A percentile compares a stretch with the other conserved stretches of the same genome.
phyloP scores from a whole-genome alignment of 75 land plant species.

The Picea sitchensis region DNA sequence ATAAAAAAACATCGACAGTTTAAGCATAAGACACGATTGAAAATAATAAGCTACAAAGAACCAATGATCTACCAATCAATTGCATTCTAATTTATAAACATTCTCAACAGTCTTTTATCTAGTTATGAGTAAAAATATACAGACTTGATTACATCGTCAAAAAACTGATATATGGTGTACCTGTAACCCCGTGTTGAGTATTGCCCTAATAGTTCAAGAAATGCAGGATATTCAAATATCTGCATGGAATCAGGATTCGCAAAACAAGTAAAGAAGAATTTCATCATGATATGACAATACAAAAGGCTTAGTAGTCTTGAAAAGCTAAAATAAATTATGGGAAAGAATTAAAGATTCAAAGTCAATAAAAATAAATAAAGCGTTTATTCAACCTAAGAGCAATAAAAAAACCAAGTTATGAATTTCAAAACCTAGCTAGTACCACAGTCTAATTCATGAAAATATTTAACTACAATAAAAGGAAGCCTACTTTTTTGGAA shows the following conservation, averaged over 20 bases:
- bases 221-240: slow-evolving; percentile 54
- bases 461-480: background rate
- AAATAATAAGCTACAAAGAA: too few relatives aligned
- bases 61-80: too few relatives aligned
- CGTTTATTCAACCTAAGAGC: background rate
- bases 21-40: too few relatives aligned
- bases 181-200: slow-evolving; percentile 70
- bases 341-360: background rate
- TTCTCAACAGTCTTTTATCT: too few relatives aligned
- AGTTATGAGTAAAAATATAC: too few relatives aligned
- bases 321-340: background rate
- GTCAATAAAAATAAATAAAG: background rate
- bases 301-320: background rate
- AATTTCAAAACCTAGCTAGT: background rate
- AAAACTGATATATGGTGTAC: slow-evolving; percentile 20
- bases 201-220: slow-evolving; percentile 50
- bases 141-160: too few relatives aligned
- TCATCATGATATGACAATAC: background rate
- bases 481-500: slow-evolving; percentile 35
- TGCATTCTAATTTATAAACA: too few relatives aligned
- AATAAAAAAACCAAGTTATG: background rate
- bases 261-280: background rate
- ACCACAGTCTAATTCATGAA: background rate
- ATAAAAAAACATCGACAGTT: too few relatives aligned
- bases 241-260: slow-evolving; percentile 22